Percentiles rank a stretch among this genome's conserved stretches.
phyloP scores from a whole-genome alignment of 257 asterid genomes.

The Solanum chiquidenum region DNA sequence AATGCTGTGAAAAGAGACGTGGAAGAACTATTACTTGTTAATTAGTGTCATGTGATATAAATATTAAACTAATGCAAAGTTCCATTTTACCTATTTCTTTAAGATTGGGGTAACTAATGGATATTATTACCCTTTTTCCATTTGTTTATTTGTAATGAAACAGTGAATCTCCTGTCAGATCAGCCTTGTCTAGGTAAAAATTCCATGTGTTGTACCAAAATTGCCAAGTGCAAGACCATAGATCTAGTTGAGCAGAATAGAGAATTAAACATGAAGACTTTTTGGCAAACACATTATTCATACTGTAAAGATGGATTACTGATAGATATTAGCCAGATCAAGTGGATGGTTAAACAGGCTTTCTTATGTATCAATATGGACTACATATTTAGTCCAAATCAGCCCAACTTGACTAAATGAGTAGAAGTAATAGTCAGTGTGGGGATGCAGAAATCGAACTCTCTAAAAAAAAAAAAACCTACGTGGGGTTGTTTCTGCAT shows the following conservation, averaged over 20 bases:
- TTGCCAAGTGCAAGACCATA: background rate
- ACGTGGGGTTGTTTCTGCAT: background rate
- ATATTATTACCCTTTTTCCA: background rate
- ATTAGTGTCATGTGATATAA: background rate
- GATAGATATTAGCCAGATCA: slow-evolving; percentile 18
- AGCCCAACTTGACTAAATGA: background rate
- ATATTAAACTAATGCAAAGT: background rate
- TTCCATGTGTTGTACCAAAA: background rate
- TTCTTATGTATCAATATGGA: background rate
- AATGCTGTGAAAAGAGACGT: background rate
- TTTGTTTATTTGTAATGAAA: background rate
- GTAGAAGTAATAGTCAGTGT: background rate
- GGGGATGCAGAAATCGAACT: background rate
- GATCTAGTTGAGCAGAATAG: background rate
- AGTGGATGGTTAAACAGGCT: background rate
- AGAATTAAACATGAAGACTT: background rate
- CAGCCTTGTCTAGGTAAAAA: background rate
- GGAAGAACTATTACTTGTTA: background rate
- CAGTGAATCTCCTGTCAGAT: background rate
- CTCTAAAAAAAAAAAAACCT: background rate
- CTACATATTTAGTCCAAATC: background rate
- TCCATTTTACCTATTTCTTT: background rate
- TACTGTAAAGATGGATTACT: background rate
- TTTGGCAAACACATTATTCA: background rate
- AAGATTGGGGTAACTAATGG: background rate